Conservation (phyloP, 2,329 filamentous ascomycete species). For the Rutstroemia sp. region DNA sequence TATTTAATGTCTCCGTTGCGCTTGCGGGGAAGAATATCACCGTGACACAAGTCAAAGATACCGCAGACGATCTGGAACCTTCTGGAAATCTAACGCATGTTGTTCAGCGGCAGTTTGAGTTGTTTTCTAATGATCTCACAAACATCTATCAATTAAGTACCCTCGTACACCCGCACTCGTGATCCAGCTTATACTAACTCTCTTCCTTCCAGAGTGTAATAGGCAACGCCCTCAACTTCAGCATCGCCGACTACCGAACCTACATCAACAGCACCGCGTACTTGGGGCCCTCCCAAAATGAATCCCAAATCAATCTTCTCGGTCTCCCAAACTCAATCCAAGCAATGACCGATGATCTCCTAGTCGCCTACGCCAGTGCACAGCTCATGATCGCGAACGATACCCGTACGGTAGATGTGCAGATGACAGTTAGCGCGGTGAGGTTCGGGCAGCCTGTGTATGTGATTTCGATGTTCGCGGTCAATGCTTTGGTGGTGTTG, state of each 20-base stretch:
- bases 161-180: no score
- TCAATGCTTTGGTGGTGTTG: background rate
- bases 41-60: background rate
- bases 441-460: constrained; percentile 3
- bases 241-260: constrained; percentile 6
- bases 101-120: constrained; percentile 4
- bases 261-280: background rate
- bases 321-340: constrained; percentile 5
- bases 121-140: constrained; percentile 24
- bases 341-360: constrained; percentile 16
- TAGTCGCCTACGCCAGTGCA: constrained; percentile 29
- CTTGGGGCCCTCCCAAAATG: background rate
- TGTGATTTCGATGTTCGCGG: background rate
- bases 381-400: constrained; percentile 30
- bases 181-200: background rate
- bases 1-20: constrained; percentile 9
- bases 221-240: constrained; percentile 9
- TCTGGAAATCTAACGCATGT: constrained; percentile 4
- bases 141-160: constrained; percentile 10
- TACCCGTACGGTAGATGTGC: background rate
- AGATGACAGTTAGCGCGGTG: background rate
- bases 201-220: background rate
- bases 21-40: background rate
- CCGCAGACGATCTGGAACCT: constrained; percentile 5
- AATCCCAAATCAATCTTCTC: background rate